phyloP scores from a whole-genome alignment of 2,329 filamentous ascomycete species.

The Ceratocystis diversiconidia region DNA sequence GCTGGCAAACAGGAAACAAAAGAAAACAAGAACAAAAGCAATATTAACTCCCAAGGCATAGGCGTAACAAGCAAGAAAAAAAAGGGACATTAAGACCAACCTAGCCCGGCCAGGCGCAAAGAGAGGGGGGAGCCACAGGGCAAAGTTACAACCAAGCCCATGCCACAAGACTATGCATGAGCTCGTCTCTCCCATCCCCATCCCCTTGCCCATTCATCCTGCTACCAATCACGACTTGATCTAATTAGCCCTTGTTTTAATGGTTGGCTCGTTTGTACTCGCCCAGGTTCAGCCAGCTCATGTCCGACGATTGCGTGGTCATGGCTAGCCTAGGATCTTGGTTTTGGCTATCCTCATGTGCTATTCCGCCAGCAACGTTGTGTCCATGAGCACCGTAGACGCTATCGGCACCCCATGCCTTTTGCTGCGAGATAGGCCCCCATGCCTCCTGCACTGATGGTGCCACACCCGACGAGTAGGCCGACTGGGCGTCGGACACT shows the following conservation, averaged over 20 bases:
- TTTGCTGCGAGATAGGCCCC: slow-evolving; percentile 33
- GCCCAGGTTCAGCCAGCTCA: slow-evolving; percentile 69
- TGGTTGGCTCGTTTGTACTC: slow-evolving; percentile 24
- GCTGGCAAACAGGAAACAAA: neutral
- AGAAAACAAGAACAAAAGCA: neutral
- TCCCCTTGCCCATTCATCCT: neutral
- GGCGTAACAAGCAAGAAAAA: slow-evolving; percentile 2
- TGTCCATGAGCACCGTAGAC: slow-evolving; percentile 26
- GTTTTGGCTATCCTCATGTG: neutral
- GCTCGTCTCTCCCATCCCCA: neutral
- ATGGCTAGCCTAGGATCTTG: neutral
- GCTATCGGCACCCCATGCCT: slow-evolving; percentile 37
- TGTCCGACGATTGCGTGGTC: slow-evolving; percentile 42
- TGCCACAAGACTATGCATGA: neutral
- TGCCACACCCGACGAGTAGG: slow-evolving; percentile 51
- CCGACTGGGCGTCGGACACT: slow-evolving; percentile 37
- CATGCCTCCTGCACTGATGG: slow-evolving; percentile 46
- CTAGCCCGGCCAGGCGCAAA: neutral
- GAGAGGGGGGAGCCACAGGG: too few species aligned
- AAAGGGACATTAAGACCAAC: slow-evolving; percentile 11
- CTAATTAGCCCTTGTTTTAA: slow-evolving; percentile 7
- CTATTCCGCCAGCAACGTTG: slow-evolving; percentile 16
- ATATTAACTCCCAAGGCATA: slow-evolving; percentile 10
- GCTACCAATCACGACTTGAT: neutral
- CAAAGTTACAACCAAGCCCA: neutral